These are phyloP conservation scores for Tagetes erecta DNA, from an alignment of 129 eudicot species.

Conservation along the genomic window DNA sequence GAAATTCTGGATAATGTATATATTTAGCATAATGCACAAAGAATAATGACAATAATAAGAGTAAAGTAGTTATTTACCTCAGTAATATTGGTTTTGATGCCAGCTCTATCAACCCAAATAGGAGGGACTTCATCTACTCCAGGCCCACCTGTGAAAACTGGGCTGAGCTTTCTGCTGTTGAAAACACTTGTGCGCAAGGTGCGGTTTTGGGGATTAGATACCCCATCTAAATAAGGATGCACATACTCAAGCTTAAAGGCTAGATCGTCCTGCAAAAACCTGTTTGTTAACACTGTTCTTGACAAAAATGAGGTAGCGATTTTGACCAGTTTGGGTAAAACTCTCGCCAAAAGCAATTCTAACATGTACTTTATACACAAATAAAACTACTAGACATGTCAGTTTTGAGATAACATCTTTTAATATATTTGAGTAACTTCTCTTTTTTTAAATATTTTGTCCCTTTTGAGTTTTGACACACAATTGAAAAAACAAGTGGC, in stretches of 20 bases:
- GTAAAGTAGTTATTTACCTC: conserved; percentile 53
- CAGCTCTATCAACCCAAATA: conserved; percentile 95
- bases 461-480: too few species aligned
- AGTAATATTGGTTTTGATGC: conserved; percentile 81
- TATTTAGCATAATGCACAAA: not conserved
- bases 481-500: too few species aligned
- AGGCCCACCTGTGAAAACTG: conserved; percentile 97
- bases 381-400: too few species aligned
- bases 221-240: conserved; percentile 85
- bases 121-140: conserved; percentile 93
- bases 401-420: too few species aligned
- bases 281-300: conserved; percentile 16
- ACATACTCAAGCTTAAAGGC: conserved; percentile 88
- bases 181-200: conserved; percentile 75
- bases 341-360: too few species aligned
- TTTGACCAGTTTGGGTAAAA: not conserved
- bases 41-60: not conserved
- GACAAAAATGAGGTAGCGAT: conserved; percentile 6
- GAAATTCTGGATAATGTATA: conserved; percentile 51
- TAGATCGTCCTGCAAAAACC: conserved; percentile 82
- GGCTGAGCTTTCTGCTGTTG: conserved; percentile 89
- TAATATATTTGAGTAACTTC: too few species aligned
- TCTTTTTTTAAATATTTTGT: too few species aligned
- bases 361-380: too few species aligned
- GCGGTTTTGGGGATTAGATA: conserved; percentile 74